Evolutionary conservation across 139 green algal genomes (phyloP), one percentile per base, ranked within the genome.

Genomic region (Nannochloris sp.): DNA sequence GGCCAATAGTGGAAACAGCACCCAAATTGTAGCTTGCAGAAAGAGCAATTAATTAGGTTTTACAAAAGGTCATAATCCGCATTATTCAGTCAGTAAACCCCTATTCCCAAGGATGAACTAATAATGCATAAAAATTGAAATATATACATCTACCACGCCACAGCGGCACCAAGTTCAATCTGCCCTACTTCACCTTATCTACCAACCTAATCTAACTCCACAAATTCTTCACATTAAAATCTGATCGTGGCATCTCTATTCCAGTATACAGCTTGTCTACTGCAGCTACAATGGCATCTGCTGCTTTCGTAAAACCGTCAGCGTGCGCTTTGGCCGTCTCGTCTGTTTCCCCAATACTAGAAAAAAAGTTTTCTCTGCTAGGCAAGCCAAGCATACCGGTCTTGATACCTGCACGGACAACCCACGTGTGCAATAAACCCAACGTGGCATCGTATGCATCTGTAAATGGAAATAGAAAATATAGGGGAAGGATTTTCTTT

Each of bases 331-430:
- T 57, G 4, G 75, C 67, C 33, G 45, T 78, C 1, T 71, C 61
- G 34, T 83, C 73, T 45, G 80, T 74, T 62, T 85, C 74, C 30
- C 76, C 77, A 34, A 87, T 80, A 37, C 64, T 76, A 5, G 59
- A 19, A 13, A 89, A 46, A 60, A 89, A 89, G 27, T 60, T 27
- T 33, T 82, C 78, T 7, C 74, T 54, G 27, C 56, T 73, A 13
- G 82, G 82, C 39, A 87, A 60, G n/a, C 73, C 81, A 51, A 83
- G 67, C 72, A 89, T 81, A 61, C 77, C 75, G 3, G 81, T 67
- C 59, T 82, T 76, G 31, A 89, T 80, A 51, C 75, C 82, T 13
- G 70, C 72, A 10, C 72, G 65, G 31, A 89, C 78, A 29, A 87
- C 64, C 69, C 59, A 78, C 0, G 69, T 81, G 63, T 89, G 82